phyloP scores from a whole-genome alignment of 73 alveolate genomes.

The Paramecium sexaurelia region DNA sequence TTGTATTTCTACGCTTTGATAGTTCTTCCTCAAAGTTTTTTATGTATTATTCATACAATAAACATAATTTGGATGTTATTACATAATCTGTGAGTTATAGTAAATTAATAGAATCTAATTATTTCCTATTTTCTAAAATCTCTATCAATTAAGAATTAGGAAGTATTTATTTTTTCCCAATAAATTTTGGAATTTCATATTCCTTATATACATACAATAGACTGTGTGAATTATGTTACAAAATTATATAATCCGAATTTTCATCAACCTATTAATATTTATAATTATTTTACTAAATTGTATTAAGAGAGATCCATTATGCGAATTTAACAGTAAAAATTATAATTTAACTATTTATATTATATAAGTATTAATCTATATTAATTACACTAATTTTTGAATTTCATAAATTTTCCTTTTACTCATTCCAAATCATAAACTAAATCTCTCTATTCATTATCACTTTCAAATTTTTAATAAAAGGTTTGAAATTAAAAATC shows the following conservation, averaged over 20 bases:
- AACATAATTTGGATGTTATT: conserved; percentile 15
- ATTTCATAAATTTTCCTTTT: too few species aligned
- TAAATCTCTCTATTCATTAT: too few species aligned
- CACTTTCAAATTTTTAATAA: too few species aligned
- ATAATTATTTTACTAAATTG: background rate
- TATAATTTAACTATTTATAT: background rate
- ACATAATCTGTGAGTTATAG: background rate
- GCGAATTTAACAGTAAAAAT: conserved; percentile 6
- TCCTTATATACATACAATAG: conserved; percentile 1
- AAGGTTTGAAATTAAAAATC: too few species aligned
- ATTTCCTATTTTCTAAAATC: conserved; percentile 7
- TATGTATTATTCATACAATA: background rate
- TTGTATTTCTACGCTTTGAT: conserved; percentile 38
- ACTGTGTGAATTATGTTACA: background rate
- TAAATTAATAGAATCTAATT: background rate
- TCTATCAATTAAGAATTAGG: background rate
- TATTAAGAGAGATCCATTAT: background rate
- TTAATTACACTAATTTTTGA: too few species aligned
- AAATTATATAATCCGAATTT: background rate
- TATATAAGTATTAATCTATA: background rate
- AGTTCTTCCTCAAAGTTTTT: conserved; percentile 50
- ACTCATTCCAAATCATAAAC: too few species aligned
- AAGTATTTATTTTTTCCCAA: conserved; percentile 33
- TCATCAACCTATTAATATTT: background rate
- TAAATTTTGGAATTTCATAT: conserved; percentile 48